Percentiles rank a stretch among this genome's conserved stretches.
Evolutionary conservation across 78 protist species (phyloP).

Genomic region (Parvularia atlantis): DNA sequence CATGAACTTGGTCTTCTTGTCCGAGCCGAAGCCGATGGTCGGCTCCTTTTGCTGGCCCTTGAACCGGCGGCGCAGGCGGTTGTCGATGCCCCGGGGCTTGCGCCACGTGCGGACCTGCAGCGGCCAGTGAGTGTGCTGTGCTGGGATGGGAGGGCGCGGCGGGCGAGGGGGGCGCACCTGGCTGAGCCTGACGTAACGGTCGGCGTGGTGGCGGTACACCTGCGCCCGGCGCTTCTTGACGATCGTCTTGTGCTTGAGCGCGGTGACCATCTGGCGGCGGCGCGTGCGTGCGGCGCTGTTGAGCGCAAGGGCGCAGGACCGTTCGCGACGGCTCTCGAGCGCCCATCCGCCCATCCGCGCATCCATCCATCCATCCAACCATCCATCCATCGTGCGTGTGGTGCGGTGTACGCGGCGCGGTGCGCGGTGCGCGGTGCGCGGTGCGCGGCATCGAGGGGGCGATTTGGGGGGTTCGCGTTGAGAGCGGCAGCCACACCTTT

Average conservation of each 20-base stretch:
- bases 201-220: conserved; percentile 89
- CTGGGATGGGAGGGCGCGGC: background rate
- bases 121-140: background rate
- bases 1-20: conserved; percentile 45
- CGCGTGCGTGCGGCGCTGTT: no score
- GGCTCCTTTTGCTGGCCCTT: conserved; percentile 68
- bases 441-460: no score
- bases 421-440: no score
- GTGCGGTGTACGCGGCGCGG: no score
- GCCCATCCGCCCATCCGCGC: no score
- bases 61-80: conserved; percentile 84
- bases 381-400: no score
- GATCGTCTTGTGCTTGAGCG: conserved; percentile 55
- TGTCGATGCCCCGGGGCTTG: conserved; percentile 94
- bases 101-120: conserved; percentile 82
- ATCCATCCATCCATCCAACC: no score
- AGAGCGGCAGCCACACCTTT: no score
- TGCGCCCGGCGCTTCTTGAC: conserved; percentile 82
- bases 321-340: no score
- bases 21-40: conserved; percentile 90
- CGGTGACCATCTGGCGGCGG: no score
- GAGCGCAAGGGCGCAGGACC: no score
- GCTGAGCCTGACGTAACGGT: conserved; percentile 59
- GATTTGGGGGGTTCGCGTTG: no score
- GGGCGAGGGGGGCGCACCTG: background rate